Evolutionary conservation across 805 yeast genomes (phyloP).

Genomic region (Barnettozyma salicaria): DNA sequence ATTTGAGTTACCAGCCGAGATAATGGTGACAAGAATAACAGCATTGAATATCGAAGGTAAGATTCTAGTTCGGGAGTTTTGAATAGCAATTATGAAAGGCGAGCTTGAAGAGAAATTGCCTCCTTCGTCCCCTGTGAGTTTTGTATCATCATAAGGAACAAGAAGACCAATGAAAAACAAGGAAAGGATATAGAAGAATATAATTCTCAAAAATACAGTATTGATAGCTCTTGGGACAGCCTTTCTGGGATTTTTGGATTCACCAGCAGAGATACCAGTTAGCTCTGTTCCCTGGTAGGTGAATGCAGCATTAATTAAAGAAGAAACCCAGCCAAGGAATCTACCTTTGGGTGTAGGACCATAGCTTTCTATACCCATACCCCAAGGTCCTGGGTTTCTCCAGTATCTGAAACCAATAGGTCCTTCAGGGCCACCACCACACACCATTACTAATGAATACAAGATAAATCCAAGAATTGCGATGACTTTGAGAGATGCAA

Average conservation of each 20-base stretch:
- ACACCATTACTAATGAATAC: slow-evolving; percentile 63
- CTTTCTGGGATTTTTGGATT: slow-evolving; percentile 62
- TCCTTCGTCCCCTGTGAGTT: slow-evolving; percentile 31
- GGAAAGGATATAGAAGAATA: slow-evolving; percentile 58
- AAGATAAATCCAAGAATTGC: slow-evolving; percentile 69
- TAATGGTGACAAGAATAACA: slow-evolving; percentile 56
- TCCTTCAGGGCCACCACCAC: slow-evolving; percentile 66
- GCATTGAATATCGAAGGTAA: slow-evolving; percentile 70
- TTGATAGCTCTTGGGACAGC: slow-evolving; percentile 68
- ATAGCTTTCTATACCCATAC: no score
- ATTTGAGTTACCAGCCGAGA: slow-evolving; percentile 78
- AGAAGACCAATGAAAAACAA: slow-evolving; percentile 64
- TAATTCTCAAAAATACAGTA: slow-evolving; percentile 60
- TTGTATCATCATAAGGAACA: slow-evolving; percentile 63
- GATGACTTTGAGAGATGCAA: slow-evolving; percentile 58
- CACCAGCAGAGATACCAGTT: slow-evolving; percentile 73
- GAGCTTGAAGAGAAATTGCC: slow-evolving; percentile 49
- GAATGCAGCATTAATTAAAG: slow-evolving; percentile 69
- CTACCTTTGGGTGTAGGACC: slow-evolving; percentile 47
- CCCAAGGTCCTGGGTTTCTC: slow-evolving; percentile 77
- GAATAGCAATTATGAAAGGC: slow-evolving; percentile 69
- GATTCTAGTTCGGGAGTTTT: slow-evolving; percentile 58
- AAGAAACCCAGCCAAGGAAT: slow-evolving; percentile 64
- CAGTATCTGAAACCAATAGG: slow-evolving; percentile 77
- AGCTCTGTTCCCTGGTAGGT: slow-evolving; percentile 77